Conservation (phyloP, 345 rosid species). For the Excoecaria agallocha region DNA sequence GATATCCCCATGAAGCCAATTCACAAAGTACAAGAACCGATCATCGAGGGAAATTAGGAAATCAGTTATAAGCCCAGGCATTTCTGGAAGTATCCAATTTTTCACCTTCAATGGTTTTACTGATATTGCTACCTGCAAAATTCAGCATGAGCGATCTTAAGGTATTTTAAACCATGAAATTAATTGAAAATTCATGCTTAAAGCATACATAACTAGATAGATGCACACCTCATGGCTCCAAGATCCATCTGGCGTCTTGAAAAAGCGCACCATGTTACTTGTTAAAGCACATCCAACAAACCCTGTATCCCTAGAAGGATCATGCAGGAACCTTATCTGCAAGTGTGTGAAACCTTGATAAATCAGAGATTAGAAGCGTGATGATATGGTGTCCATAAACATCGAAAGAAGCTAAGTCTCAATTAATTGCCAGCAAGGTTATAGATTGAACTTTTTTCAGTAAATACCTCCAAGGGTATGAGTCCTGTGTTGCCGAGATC, state of each 20-base stretch:
- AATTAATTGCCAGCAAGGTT: background rate
- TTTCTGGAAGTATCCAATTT: slow-evolving; percentile 93
- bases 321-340: slow-evolving; percentile 87
- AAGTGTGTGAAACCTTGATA: slow-evolving; percentile 8
- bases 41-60: slow-evolving; percentile 89
- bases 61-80: slow-evolving; percentile 92
- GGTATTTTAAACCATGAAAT: background rate
- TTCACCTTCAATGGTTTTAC: slow-evolving; percentile 80
- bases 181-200: background rate
- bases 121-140: slow-evolving; percentile 57
- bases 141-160: background rate
- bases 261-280: slow-evolving; percentile 81
- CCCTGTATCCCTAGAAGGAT: slow-evolving; percentile 73
- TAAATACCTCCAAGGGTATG: slow-evolving; percentile 69
- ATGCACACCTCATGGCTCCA: slow-evolving; percentile 77
- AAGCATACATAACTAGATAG: background rate
- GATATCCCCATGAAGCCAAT: slow-evolving; percentile 96
- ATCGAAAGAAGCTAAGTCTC: background rate
- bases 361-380: background rate
- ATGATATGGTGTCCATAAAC: background rate
- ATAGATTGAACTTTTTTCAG: background rate
- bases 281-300: slow-evolving; percentile 76
- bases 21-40: slow-evolving; percentile 71
- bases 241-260: slow-evolving; percentile 65
- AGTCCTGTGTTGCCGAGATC: slow-evolving; percentile 86